Evolutionary conservation across 176 grass and related monocot genomes (phyloP), one percentile per base, ranked within the genome.

Genomic region (Oryza longistaminata): DNA sequence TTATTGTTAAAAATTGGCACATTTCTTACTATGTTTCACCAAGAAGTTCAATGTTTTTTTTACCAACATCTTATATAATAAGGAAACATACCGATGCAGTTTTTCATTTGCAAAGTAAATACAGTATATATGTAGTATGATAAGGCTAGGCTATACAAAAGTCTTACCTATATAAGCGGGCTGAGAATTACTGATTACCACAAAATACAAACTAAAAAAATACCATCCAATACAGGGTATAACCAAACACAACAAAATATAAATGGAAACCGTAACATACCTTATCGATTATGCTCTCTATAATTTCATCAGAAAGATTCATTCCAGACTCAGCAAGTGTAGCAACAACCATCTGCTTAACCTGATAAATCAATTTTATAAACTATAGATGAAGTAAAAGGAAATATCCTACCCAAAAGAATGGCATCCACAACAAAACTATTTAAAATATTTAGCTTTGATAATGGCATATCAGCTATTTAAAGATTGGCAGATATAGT

Each of bases 281-380:
- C 86, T 88, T 88, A 55, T 88, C 86, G 40, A 88, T 88, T 70
- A 88, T 88, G 75, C 74, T 83, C 43, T 88, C 86, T 78, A 83
- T 25, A 76, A 88, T 76, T 72, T 88, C 86, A 78, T 83, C 86
- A 50, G 81, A 88, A 78, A 88, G 86, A 66, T 88, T 88, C 81
- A 88, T 88, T 70, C 86, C 86, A 0, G 86, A 88, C 15, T 88
- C 86, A 53, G 86, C 80, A 88, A 88, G 86, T 83, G 86, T 88
- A 27, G 86, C 86, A 37, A 88, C 86, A 64, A 88, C 86, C 86
- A 88, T 88, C 55, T 88, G 81, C 86, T 88, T 88, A 83, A 88
- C 81, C 86, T 88, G 80, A 83, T 16, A 83, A 66, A 66, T 17
- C 79, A 82, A 79, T 70, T 43, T 34, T 60, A 74, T n/a, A 78